These are phyloP conservation scores for Elongisporangium anandrum DNA, from an alignment of 352 stramenopile species.

Conservation along the genomic window DNA sequence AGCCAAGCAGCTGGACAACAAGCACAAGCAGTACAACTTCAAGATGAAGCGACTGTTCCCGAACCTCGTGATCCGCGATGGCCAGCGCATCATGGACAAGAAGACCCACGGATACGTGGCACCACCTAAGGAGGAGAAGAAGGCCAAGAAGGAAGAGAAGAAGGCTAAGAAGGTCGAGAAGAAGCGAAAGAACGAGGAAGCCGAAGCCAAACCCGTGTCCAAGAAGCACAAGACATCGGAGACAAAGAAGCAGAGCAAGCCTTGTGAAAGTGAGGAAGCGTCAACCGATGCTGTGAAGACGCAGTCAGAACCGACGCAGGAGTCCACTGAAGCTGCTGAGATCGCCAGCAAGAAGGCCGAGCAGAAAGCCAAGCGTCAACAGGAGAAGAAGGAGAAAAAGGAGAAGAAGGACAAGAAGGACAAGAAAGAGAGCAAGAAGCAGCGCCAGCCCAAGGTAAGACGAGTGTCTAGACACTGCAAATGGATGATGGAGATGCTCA, in stretches of 20 bases:
- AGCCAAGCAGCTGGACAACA: slow-evolving; percentile 62
- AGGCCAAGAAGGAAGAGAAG: slow-evolving; percentile 23
- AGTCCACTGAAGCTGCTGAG: background rate
- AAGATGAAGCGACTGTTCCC: slow-evolving; percentile 86
- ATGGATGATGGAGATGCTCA: background rate
- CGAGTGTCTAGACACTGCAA: background rate
- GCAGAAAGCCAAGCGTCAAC: background rate
- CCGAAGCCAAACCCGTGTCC: slow-evolving; percentile 9
- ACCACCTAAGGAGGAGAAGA: slow-evolving; percentile 62
- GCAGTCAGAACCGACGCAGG: slow-evolving; percentile 6
- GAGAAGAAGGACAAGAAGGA: slow-evolving; percentile 18
- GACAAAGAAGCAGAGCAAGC: slow-evolving; percentile 5
- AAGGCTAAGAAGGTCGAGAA: slow-evolving; percentile 23
- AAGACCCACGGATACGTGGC: slow-evolving; percentile 80
- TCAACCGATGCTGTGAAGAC: slow-evolving; percentile 8
- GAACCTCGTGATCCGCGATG: slow-evolving; percentile 75
- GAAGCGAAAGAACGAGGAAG: slow-evolving; percentile 8
- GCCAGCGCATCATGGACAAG: slow-evolving; percentile 72
- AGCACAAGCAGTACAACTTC: slow-evolving; percentile 88
- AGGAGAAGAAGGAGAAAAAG: slow-evolving; percentile 20
- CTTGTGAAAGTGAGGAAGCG: no score
- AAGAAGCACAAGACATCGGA: slow-evolving; percentile 8
- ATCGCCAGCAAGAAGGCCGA: slow-evolving; percentile 2
- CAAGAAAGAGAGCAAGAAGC: slow-evolving; percentile 17
- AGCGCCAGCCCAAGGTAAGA: slow-evolving; percentile 39